Base-by-base conservation (phyloP, 805 yeast species). In the Candida ponderosae region DNA sequence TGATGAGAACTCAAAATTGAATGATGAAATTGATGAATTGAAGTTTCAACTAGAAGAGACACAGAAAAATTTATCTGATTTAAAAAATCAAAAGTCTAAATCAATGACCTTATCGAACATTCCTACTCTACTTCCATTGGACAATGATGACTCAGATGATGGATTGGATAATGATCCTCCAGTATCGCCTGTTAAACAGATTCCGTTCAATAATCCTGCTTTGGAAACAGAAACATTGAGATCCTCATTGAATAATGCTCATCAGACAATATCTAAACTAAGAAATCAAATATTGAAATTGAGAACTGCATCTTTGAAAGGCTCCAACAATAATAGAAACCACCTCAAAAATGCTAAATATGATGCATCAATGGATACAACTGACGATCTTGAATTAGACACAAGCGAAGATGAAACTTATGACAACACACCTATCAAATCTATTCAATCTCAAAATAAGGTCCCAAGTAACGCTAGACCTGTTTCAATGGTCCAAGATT, bases 161-260 rank as follows among this genome's bases (percentile, higher is more conserved):
- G 70, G 63, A 31, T 62, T 57, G 16, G 49, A 19, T 36, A 53
- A 39, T 18, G 66, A 63, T 31, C 67, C 69, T 3, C 53, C 59
- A 8, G 32, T 51, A 6, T 57, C 66, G 1, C 66, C 66, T 14
- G 53, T 56, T 6, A 59, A 58, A 35, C 51, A 55, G 17, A 42
- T 56, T 1, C 67, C 72, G 31, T 60, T 66, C 1, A 60, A 63
- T 23, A 66, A 70, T 40, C 56, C 66, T 2, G 70, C 64, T 11
- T 59, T 82, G 31, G 86, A 82, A 50, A 61, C 73, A 3, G 89
- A 84, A 49, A 79, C 88, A 1, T 58, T 82, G 44, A 68, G 71
- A 43, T 70, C 81, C 0, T 79, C 83, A 18, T 65, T 85, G 46
- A 65, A 68, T 15, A 84, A 72, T 56, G 81, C 89, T 5, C 75